These are phyloP conservation scores for Daldinia vernicosa DNA, from an alignment of 495 filamentous ascomycete species.

Conservation along the genomic window DNA sequence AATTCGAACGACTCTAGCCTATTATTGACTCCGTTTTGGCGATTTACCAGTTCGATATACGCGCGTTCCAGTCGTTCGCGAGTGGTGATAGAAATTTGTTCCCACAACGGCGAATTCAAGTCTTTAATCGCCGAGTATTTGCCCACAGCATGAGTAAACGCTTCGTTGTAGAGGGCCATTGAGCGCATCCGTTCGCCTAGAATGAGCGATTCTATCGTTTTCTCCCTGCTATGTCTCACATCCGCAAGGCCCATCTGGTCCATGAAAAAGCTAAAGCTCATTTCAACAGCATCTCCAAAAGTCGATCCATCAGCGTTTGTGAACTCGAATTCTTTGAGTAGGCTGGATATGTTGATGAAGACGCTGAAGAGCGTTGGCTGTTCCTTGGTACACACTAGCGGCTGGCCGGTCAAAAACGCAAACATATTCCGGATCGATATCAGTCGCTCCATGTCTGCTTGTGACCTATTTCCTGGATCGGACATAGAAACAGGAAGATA, in stretches of 20 bases:
- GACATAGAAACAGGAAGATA: slow-evolving; percentile 66
- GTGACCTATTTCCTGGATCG: slow-evolving; percentile 54
- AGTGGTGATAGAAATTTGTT: slow-evolving; percentile 73
- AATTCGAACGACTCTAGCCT: slow-evolving; percentile 86
- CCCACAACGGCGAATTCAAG: slow-evolving; percentile 72
- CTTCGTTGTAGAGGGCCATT: slow-evolving; percentile 84
- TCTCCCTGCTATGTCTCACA: slow-evolving; percentile 82
- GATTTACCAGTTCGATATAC: slow-evolving; percentile 76
- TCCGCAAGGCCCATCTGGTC: slow-evolving; percentile 80
- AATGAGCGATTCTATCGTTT: slow-evolving; percentile 88
- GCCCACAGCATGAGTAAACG: slow-evolving; percentile 91
- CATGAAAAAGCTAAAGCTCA: slow-evolving; percentile 78
- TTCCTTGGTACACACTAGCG: slow-evolving; percentile 77
- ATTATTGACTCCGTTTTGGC: slow-evolving; percentile 70
- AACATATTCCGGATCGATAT: slow-evolving; percentile 89
- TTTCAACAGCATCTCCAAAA: slow-evolving; percentile 78
- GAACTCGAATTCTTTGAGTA: slow-evolving; percentile 79
- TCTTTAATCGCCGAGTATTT: slow-evolving; percentile 80
- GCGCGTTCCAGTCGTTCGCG: slow-evolving; percentile 82
- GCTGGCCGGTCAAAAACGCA: slow-evolving; percentile 82
- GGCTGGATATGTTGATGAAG: slow-evolving; percentile 72
- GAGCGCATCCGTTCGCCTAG: slow-evolving; percentile 87
- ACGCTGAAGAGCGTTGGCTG: slow-evolving; percentile 76
- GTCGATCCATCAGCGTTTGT: slow-evolving; percentile 81
- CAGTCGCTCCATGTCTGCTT: slow-evolving; percentile 71